Base-by-base conservation (phyloP, 2,329 filamentous ascomycete species). In the Chalara sp. region DNA sequence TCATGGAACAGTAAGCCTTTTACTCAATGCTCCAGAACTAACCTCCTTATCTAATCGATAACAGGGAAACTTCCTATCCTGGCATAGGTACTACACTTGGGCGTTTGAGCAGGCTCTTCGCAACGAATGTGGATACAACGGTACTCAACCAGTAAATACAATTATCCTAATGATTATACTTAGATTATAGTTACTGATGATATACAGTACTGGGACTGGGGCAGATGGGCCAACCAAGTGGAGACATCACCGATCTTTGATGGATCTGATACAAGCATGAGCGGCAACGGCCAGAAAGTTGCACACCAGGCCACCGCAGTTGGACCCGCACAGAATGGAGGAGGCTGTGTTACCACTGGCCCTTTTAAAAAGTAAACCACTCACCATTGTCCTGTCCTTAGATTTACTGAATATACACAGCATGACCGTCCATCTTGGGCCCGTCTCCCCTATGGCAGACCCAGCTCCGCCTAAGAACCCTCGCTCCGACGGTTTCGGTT, bases 241-340 rank as follows among this genome's bases (percentile, higher is more conserved):
- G 56, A 61, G 52, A 68, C 69, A 44, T 76, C 75, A 0, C 74
- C 76, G 11, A 60, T 80, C 44, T 80, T 82, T 56, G 76, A 79
- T 57, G 79, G 79, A 33, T 74, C 70, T 56, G 70, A 69, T 30
- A 74, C 70, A 43, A 72, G 69, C 49, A 63, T 78, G 67, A 69
- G 69, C 29, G 74, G 75, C 32, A 72, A 78, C 52, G 76, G 76
- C n/a, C 64, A 48, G 1, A 65, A 61, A 40, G 54, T 58, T 8
- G 49, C 57, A 5, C 53, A 63, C 39, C 53, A 56, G 2, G 57
- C 57, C n/a, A 57, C 59, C 12, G 45, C 53, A 10, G 31, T 39
- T 21, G 32, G 42, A 8, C 12, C 50, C 12, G 41, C 32, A 1
- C 12, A 21, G 10, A 69, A 69, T 1, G 78, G 78, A 11, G 77